Evolutionary conservation across 306 rosid species (phyloP), one percentile per base, ranked within the genome.

Genomic region (Mimosa pudica): DNA sequence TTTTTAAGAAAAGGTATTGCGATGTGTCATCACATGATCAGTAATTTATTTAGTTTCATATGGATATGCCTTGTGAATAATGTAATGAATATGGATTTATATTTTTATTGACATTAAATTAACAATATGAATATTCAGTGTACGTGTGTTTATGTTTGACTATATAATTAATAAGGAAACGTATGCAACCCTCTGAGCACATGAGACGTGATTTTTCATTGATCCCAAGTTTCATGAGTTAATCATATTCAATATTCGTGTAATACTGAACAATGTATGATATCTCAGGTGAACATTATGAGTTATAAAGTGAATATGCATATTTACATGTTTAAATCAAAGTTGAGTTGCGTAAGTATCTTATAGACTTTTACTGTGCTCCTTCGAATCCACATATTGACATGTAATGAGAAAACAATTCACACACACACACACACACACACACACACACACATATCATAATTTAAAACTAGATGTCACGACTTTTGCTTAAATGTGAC

Each of bases 1-100:
- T 70, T 9, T 70, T 13, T 24, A 20, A 38, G 42, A 38, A 38
- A 47, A 54, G n/a, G 48, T 4, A 52, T 54, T 72, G 76, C 64
- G 11, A 72, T 17, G 64, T 72, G 76, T 20, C 76, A 72, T 72
- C 42, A 38, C 42, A 38, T 38, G 42, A 38, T 38, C 64, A 35
- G 63, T 47, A 72, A 32, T 13, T 20, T 51, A 32, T 2, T 3
- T 36, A 66, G 3, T 36, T 65, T 71, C 20, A 3, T 17, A 14
- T 69, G 20, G n/a, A 2, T 10, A 4, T 45, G 1, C 55, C 55
- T 49, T 3, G 13, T 49, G 55, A 49, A 49, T 49, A 49, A 49
- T 13, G 55, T 12, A 49, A 12, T 49, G 42, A 38, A 38, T 38
- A 38, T 38, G 42, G 42, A 3, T 38, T 38, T 38, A 0, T 38